Conservation (phyloP, 2,329 filamentous ascomycete genomes). For the Orbilia javanica region DNA sequence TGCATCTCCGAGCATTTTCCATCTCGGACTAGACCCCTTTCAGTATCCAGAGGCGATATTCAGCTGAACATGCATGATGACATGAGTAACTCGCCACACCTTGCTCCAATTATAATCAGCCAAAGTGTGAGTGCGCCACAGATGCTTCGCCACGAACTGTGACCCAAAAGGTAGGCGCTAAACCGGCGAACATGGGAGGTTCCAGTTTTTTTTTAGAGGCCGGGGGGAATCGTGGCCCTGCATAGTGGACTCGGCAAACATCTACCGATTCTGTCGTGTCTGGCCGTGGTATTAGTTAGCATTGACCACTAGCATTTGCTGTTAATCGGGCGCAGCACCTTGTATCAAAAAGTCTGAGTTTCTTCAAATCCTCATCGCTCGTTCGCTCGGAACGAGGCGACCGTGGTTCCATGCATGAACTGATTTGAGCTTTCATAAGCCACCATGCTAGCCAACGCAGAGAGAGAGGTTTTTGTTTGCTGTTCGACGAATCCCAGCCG, state of each 20-base stretch:
- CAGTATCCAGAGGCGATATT: conserved; percentile 33
- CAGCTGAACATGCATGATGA: conserved; percentile 58
- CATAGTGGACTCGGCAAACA: conserved; percentile 11
- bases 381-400: conserved; percentile 38
- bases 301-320: neutral
- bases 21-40: conserved; percentile 28
- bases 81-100: conserved; percentile 54
- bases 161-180: conserved; percentile 8
- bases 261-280: conserved; percentile 22
- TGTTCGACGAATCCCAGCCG: neutral
- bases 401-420: conserved; percentile 16
- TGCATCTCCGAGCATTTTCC: conserved; percentile 50
- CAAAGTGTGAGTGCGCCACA: conserved; percentile 34
- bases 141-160: conserved; percentile 44
- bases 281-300: conserved; percentile 3
- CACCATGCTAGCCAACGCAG: conserved; percentile 37
- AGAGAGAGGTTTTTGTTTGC: neutral
- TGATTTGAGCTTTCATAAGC: conserved; percentile 4
- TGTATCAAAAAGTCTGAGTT: conserved; percentile 27
- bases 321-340: conserved; percentile 4
- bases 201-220: neutral
- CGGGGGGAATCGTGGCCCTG: conserved; percentile 25
- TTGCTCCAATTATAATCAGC: conserved; percentile 19
- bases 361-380: conserved; percentile 13
- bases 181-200: conserved; percentile 17